Evolutionary conservation across 1,284 basidiomycete species (phyloP).

Genomic region (Cryptococcus sp.): DNA sequence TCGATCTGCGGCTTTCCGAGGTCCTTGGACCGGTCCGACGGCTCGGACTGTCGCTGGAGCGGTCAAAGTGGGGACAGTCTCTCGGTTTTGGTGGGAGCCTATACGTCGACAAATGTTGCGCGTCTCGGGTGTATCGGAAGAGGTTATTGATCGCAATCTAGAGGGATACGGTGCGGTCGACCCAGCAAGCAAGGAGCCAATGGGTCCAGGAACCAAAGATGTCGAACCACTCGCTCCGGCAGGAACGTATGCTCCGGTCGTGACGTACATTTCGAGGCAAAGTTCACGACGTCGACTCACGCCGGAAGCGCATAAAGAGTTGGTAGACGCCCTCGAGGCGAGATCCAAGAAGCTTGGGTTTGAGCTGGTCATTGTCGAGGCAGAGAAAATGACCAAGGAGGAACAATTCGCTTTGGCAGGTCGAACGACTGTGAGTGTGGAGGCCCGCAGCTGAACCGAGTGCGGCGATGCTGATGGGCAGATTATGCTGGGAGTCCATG

Average conservation of each 20-base stretch:
- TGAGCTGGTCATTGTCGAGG: conserved; percentile 54
- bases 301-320: conserved; percentile 55
- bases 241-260: conserved; percentile 51
- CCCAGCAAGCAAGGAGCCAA: conserved; percentile 25
- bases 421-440: conserved; percentile 43
- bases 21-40: conserved; percentile 57
- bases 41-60: conserved; percentile 57
- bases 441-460: no score
- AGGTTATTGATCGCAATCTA: conserved; percentile 39
- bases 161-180: conserved; percentile 44
- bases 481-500: conserved; percentile 49
- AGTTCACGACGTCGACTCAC: conserved; percentile 55
- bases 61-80: conserved; percentile 45
- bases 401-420: conserved; percentile 45
- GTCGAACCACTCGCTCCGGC: conserved; percentile 19
- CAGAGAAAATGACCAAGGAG: conserved; percentile 43
- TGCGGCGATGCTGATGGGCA: conserved; percentile 7
- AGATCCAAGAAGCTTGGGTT: conserved; percentile 55
- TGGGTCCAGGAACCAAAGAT: conserved; percentile 38
- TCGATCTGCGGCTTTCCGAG: conserved; percentile 66
- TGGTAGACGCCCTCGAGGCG: conserved; percentile 57
- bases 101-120: conserved; percentile 57
- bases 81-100: conserved; percentile 64
- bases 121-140: conserved; percentile 55
- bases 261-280: conserved; percentile 72